A percentile compares a stretch with the other conserved stretches of the same genome.
Conservation (phyloP, 1,284 basidiomycete genomes). For the Ganoderma lucidum region DNA sequence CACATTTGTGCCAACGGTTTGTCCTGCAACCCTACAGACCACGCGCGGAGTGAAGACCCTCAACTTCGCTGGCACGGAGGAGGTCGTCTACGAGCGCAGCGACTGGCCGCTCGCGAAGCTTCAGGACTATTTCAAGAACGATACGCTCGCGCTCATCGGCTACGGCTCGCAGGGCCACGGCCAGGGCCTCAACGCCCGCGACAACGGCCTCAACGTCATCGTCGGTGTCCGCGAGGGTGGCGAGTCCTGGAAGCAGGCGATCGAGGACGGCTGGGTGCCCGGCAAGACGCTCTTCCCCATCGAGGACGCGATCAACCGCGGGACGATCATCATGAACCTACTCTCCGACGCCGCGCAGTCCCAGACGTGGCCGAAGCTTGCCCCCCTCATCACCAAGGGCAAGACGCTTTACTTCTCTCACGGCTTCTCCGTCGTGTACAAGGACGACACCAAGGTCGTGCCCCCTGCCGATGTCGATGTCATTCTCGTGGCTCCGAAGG, state of each 20-base stretch:
- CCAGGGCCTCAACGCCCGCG: slow-evolving; percentile 98
- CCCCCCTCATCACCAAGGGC: slow-evolving; percentile 96
- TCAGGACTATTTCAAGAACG: slow-evolving; percentile 99
- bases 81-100: slow-evolving; percentile 95
- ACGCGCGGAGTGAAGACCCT: slow-evolving; percentile 93
- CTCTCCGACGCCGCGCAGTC: slow-evolving; percentile 99
- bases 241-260: slow-evolving; percentile 95
- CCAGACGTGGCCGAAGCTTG: slow-evolving; percentile 89
- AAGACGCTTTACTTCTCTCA: slow-evolving; percentile 99
- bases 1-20: slow-evolving; percentile 6
- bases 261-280: slow-evolving; percentile 98
- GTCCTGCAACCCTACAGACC: slow-evolving; percentile 14
- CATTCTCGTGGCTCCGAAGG: slow-evolving; percentile 99
- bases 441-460: slow-evolving; percentile 95
- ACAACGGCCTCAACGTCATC: slow-evolving; percentile 99
- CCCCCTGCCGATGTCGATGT: slow-evolving; percentile 97
- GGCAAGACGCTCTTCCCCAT: slow-evolving; percentile 99
- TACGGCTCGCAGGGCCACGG: slow-evolving; percentile 99
- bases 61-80: slow-evolving; percentile 96
- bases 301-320: slow-evolving; percentile 95
- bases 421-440: slow-evolving; percentile 99
- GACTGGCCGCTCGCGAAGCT: slow-evolving; percentile 99
- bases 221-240: slow-evolving; percentile 98
- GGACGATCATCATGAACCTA: slow-evolving; percentile 99
- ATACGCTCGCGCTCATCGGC: slow-evolving; percentile 98